phyloP scores from a whole-genome alignment of 495 filamentous ascomycete species.

The Neohortaea acidophila region DNA sequence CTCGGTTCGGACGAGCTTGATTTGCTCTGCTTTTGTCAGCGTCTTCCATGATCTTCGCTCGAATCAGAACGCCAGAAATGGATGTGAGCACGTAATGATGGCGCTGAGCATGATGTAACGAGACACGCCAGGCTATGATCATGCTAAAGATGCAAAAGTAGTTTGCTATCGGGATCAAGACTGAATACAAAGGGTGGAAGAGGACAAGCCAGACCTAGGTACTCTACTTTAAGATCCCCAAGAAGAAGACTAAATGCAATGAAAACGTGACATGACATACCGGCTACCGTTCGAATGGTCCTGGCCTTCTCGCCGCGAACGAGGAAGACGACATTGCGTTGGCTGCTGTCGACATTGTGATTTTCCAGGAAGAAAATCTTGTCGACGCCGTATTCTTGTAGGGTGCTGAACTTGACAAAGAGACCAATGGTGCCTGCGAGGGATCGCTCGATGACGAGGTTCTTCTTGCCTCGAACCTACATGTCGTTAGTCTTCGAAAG shows the following conservation, averaged over 20 bases:
- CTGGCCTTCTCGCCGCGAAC: conserved; percentile 73
- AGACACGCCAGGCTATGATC: not conserved
- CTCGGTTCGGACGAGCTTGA: conserved; percentile 72
- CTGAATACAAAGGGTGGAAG: conserved; percentile 44
- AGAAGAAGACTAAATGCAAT: conserved; percentile 1
- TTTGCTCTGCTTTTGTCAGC: conserved; percentile 45
- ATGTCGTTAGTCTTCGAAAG: conserved; percentile 21
- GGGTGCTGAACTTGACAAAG: conserved; percentile 81
- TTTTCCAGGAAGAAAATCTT: conserved; percentile 93
- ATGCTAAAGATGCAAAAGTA: not conserved
- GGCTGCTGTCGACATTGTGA: conserved; percentile 77
- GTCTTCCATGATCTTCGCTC: too few species aligned
- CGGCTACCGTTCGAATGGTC: conserved; percentile 69
- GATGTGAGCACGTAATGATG: conserved; percentile 46
- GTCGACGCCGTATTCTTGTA: conserved; percentile 91
- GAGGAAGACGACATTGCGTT: conserved; percentile 90
- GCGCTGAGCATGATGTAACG: conserved; percentile 33
- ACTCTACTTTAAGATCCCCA: conserved; percentile 47
- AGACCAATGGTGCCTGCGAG: conserved; percentile 79
- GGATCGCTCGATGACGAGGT: conserved; percentile 80
- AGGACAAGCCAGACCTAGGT: conserved; percentile 38
- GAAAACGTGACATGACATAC: conserved; percentile 41
- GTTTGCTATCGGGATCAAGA: conserved; percentile 50
- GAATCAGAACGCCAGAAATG: not conserved
- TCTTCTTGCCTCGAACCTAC: conserved; percentile 96